A percentile compares a stretch with the other conserved stretches of the same genome.
Conservation (phyloP, 2,329 filamentous ascomycete genomes). For the Ophiostoma piceae region DNA sequence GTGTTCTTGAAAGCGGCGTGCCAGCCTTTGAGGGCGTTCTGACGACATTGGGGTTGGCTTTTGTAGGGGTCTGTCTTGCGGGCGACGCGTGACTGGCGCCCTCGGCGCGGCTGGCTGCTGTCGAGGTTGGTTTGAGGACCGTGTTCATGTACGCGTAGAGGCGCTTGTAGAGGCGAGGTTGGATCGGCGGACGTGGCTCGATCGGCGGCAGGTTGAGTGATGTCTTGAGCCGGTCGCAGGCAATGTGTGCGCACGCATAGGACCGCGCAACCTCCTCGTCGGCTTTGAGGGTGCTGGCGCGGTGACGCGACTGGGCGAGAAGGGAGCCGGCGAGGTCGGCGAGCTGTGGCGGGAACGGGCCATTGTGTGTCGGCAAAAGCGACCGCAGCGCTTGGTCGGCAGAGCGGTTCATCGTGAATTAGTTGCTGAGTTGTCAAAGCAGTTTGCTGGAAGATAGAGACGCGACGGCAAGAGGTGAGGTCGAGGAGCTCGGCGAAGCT, state of each 20-base stretch:
- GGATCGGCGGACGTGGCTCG: slow-evolving; percentile 69
- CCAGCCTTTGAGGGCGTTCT: neutral
- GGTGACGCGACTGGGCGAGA: slow-evolving; percentile 72
- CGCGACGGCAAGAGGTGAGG: neutral
- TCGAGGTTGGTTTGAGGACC: slow-evolving; percentile 45
- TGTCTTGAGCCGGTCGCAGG: slow-evolving; percentile 81
- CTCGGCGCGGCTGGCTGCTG: slow-evolving; percentile 1
- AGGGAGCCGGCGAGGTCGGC: slow-evolving; percentile 66
- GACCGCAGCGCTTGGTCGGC: slow-evolving; percentile 69
- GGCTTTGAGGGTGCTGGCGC: slow-evolving; percentile 69
- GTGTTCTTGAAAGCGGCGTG: neutral
- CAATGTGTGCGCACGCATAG: slow-evolving; percentile 82
- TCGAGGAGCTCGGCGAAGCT: neutral
- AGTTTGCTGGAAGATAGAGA: neutral
- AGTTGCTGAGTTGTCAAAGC: neutral
- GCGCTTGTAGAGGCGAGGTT: slow-evolving; percentile 75
- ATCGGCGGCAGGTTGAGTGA: slow-evolving; percentile 71
- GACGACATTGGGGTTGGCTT: neutral
- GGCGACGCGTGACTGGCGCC: slow-evolving; percentile 26
- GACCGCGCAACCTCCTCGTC: slow-evolving; percentile 83
- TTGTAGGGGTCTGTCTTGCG: neutral
- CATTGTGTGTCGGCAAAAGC: slow-evolving; percentile 66
- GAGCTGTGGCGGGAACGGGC: slow-evolving; percentile 62
- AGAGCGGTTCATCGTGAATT: slow-evolving; percentile 60
- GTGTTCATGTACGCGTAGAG: slow-evolving; percentile 75